Percentiles rank a stretch among this genome's conserved stretches.
phyloP scores from a whole-genome alignment of 73 alveolate species.

The Stentor roeselii region DNA sequence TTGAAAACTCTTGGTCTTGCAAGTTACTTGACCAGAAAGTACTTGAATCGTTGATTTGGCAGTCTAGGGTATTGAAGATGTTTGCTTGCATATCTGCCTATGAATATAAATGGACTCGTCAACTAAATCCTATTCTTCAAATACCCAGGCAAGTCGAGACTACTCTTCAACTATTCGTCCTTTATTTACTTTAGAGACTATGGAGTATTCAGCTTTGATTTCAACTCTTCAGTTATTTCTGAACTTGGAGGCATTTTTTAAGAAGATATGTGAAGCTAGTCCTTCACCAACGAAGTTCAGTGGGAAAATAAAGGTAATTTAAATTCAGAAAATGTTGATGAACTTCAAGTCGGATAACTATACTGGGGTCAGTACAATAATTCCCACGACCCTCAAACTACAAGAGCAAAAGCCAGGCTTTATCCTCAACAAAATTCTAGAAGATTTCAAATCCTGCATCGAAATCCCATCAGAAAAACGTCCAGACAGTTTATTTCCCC shows the following conservation, averaged over 20 bases:
- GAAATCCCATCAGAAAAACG: background rate
- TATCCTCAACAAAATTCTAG: background rate
- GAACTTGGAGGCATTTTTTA: background rate
- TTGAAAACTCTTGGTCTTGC: background rate
- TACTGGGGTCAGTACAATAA: background rate
- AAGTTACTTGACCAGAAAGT: too few species aligned
- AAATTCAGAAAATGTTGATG: background rate
- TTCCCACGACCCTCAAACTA: background rate
- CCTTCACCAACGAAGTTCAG: constrained; percentile 1
- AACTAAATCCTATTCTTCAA: background rate
- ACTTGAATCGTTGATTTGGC: background rate
- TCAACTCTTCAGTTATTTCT: background rate
- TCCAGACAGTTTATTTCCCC: background rate
- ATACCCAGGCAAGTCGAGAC: background rate
- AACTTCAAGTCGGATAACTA: background rate
- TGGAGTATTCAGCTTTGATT: background rate
- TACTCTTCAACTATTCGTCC: background rate
- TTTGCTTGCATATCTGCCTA: too few species aligned
- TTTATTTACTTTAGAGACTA: background rate
- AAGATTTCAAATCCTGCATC: background rate
- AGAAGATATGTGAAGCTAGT: background rate
- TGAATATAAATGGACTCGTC: background rate
- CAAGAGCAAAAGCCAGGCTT: background rate
- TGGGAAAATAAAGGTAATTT: background rate
- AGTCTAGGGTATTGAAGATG: background rate